Evolutionary conservation across 2,329 filamentous ascomycete species (phyloP).

Genomic region (Hymenoscyphus linearis): DNA sequence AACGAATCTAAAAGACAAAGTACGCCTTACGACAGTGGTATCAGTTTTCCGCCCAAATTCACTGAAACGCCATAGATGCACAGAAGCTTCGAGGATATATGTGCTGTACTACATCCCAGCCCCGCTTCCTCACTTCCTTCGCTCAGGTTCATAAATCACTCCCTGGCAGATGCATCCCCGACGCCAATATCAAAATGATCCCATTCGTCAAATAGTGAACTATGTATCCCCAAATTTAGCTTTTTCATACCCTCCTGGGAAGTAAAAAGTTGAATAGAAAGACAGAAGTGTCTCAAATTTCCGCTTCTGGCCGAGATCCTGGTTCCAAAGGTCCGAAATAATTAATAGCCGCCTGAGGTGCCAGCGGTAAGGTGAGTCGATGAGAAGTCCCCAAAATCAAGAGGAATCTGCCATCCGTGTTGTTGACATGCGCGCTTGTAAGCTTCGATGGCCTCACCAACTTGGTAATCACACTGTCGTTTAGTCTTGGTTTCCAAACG

Average conservation of each 20-base stretch:
- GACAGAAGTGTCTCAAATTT: neutral
- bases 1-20: neutral
- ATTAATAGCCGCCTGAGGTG: neutral
- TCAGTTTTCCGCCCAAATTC: neutral
- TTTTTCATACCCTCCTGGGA: neutral
- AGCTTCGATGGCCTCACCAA: conserved; percentile 67
- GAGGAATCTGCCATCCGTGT: conserved; percentile 71
- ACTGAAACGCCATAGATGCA: neutral
- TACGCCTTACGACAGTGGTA: neutral
- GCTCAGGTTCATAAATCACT: neutral
- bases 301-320: neutral
- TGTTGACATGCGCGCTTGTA: conserved; percentile 61
- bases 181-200: neutral
- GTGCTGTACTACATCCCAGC: neutral
- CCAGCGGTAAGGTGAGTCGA: neutral
- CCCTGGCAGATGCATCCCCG: neutral
- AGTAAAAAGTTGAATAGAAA: neutral
- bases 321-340: neutral
- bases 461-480: conserved; percentile 50
- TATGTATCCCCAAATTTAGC: neutral
- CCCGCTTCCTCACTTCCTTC: neutral
- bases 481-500: conserved; percentile 45
- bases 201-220: neutral
- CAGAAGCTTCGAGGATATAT: neutral
- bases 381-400: conserved; percentile 44